These are phyloP conservation scores for Aspergillus chevalieri DNA, from an alignment of 2,329 filamentous ascomycete genomes.

Conservation along the genomic window DNA sequence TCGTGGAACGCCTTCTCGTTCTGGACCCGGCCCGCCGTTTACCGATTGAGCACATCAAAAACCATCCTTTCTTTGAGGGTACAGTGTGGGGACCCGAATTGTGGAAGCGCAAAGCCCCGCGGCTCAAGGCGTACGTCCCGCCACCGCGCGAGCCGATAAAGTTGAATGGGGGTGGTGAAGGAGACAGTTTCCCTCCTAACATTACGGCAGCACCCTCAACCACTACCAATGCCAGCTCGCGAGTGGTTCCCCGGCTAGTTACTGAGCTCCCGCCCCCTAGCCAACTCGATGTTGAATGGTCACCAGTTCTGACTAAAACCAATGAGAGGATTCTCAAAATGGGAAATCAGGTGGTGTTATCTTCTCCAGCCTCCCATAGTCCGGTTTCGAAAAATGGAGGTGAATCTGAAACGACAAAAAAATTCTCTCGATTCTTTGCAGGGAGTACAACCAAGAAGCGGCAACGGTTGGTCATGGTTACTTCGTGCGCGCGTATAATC, in stretches of 20 bases:
- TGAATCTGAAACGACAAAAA: conserved; percentile 67
- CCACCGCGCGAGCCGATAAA: conserved; percentile 72
- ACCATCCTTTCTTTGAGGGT: conserved; percentile 90
- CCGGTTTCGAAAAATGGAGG: conserved; percentile 63
- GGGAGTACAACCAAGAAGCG: conserved; percentile 87
- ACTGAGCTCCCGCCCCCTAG: conserved; percentile 95
- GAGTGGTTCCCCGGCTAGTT: conserved; percentile 72
- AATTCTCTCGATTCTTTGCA: conserved; percentile 88
- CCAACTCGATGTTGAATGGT: conserved; percentile 97
- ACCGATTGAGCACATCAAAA: conserved; percentile 93
- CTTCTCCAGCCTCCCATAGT: conserved; percentile 69
- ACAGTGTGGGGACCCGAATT: conserved; percentile 74
- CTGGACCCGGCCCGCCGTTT: conserved; percentile 77
- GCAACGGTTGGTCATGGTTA: conserved; percentile 90
- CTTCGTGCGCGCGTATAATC: conserved; percentile 81
- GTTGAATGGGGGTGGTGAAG: conserved; percentile 51
- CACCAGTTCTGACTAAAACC: conserved; percentile 79
- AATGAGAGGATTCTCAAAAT: conserved; percentile 94
- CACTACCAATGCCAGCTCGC: conserved; percentile 38
- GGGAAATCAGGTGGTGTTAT: conserved; percentile 80
- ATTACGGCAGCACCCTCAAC: conserved; percentile 36
- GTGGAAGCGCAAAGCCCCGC: conserved; percentile 85
- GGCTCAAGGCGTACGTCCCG: conserved; percentile 76
- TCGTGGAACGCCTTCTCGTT: conserved; percentile 85
- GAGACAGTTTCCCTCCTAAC: conserved; percentile 38